Base-by-base conservation (phyloP, 225 moss, liverwort and hornwort genomes). In the Marchantia polymorpha region DNA sequence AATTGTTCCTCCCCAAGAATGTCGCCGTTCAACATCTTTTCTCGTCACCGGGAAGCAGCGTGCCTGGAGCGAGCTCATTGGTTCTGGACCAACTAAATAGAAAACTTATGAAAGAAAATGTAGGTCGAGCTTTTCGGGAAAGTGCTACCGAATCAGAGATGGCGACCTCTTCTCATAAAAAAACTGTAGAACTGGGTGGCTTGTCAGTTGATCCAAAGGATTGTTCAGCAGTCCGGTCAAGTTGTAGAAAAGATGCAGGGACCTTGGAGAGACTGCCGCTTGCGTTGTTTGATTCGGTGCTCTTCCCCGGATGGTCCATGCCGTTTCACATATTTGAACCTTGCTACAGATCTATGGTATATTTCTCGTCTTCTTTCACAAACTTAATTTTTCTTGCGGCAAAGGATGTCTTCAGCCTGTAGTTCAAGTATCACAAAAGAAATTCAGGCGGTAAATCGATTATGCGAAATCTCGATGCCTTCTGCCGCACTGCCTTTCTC, bases 331-430 rank as follows among this genome's bases (percentile, higher is more conserved):
- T 89, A 15, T 89, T 83, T 47, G 89, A 89, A 66, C 89, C 89
- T 65, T 87, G 89, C 81, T 89, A 89, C 85, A 83, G 89, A 76
- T 25, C 82, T n/a, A 89, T 89, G 89, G 89, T 89, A 84, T 31
- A 15, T 50, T 52, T 6, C 20, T 0, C 20, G 0, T 19, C 58
- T n/a, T 26, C 54, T 7, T 17, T 39, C 51, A 9, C 11, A 4
- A 27, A n/a, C 22, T 1, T 27, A 66, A 1, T 66, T 23, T 52
- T 78, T n/a, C 46, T 29, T 64, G 31, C 48, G 8, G 27, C 17
- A 39, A 0, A 64, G 46, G 12, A 55, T 26, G 50, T 22, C 23
- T 4, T 65, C 25, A 17, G 14, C 29, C 15, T 25, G 26, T 23
- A 39, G 25, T 4, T 53, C 10, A 73, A 52, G 0, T 69, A 19